A percentile compares a stretch with the other conserved stretches of the same genome.
phyloP scores from a whole-genome alignment of 495 filamentous ascomycete species.

The Cenococcum geophilum region DNA sequence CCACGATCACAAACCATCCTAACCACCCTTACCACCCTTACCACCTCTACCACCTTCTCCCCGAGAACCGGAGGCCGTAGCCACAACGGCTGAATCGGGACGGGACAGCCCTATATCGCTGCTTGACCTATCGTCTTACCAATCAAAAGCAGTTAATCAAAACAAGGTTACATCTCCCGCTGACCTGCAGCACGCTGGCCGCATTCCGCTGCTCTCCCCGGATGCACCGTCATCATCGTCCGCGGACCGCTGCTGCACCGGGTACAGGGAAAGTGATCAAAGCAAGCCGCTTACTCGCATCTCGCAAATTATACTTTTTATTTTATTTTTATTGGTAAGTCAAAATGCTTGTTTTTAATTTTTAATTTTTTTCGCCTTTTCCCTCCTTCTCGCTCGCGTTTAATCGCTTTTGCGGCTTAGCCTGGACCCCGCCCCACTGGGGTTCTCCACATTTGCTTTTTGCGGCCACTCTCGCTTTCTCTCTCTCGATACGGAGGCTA shows the following conservation, averaged over 20 bases:
- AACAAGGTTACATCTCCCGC: constrained; percentile 31
- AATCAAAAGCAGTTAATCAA: constrained; percentile 29
- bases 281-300: no score
- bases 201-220: background rate
- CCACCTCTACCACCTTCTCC: constrained; percentile 5
- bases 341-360: no score
- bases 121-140: constrained; percentile 20
- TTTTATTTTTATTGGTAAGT: no score
- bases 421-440: background rate
- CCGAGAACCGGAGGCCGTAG: constrained; percentile 24
- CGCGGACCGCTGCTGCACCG: background rate
- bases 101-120: constrained; percentile 26
- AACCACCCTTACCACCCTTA: constrained; percentile 3
- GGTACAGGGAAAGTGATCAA: background rate
- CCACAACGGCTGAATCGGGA: constrained; percentile 22
- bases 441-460: background rate
- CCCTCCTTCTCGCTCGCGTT: no score
- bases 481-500: no score
- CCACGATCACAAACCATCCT: constrained; percentile 13
- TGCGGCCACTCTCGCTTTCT: no score
- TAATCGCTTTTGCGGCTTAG: no score
- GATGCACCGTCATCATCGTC: background rate
- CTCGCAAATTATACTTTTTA: no score
- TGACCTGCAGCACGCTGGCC: constrained; percentile 12
- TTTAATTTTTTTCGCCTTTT: no score